These are phyloP conservation scores for Waltergamsia citrina DNA, from an alignment of 2,329 filamentous ascomycete genomes.

Conservation along the genomic window DNA sequence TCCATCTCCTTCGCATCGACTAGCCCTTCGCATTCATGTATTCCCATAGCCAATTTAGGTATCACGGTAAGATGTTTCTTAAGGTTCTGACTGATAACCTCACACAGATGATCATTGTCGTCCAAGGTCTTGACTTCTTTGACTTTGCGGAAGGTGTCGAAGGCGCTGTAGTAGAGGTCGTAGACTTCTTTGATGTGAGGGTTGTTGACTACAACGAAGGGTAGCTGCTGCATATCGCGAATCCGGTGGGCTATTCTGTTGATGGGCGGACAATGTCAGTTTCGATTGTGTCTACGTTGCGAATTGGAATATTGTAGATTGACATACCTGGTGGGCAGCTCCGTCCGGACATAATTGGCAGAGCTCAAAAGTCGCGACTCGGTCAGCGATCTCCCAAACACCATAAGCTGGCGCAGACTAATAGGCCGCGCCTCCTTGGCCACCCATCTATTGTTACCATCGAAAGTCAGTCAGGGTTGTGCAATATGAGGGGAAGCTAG, in stretches of 20 bases:
- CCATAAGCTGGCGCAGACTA: constrained; percentile 89
- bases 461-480: no score
- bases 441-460: constrained; percentile 96
- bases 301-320: background rate
- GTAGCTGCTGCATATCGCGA: constrained; percentile 92
- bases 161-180: constrained; percentile 94
- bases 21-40: constrained; percentile 78
- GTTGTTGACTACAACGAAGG: constrained; percentile 95
- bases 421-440: constrained; percentile 89
- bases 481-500: no score
- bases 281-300: no score
- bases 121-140: constrained; percentile 76
- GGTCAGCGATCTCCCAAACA: constrained; percentile 89
- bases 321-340: constrained; percentile 71
- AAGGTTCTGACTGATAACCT: constrained; percentile 68
- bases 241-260: constrained; percentile 80
- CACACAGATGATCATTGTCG: constrained; percentile 84
- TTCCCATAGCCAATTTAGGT: constrained; percentile 87
- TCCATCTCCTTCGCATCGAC: constrained; percentile 78
- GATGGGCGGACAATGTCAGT: background rate
- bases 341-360: constrained; percentile 93
- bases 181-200: constrained; percentile 90
- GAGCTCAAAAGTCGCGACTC: constrained; percentile 84
- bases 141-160: constrained; percentile 78
- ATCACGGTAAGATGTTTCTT: constrained; percentile 89